Conservation (phyloP, 1,284 basidiomycete species). For the Tausonia pullulans region DNA sequence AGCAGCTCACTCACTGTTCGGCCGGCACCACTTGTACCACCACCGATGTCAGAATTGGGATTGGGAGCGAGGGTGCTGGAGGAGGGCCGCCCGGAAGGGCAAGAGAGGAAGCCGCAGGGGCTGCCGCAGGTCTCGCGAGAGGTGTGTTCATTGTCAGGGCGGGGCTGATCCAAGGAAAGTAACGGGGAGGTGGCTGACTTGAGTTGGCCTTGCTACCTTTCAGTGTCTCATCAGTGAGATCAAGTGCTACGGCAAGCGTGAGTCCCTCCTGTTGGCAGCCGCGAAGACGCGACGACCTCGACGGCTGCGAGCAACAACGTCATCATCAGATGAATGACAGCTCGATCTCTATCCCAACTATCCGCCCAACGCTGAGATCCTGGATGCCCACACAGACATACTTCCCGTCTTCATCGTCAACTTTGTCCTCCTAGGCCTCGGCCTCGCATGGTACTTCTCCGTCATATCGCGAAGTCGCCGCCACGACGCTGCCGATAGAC, state of each 20-base stretch:
- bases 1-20: no score
- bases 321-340: no score
- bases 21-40: no score
- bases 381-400: background rate
- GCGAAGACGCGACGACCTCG: no score
- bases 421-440: background rate
- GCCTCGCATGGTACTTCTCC: background rate
- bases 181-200: background rate
- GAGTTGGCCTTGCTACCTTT: background rate
- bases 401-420: constrained; percentile 6
- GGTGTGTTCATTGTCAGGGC: background rate
- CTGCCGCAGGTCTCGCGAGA: constrained; percentile 1
- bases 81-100: background rate
- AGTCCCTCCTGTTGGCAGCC: no score
- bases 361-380: no score
- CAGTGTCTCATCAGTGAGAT: constrained; percentile 1
- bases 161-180: background rate
- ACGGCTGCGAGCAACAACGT: no score
- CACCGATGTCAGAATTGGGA: no score
- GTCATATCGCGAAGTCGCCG: background rate
- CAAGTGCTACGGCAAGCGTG: constrained; percentile 1
- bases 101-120: background rate
- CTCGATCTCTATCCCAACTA: no score
- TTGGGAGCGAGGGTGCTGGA: no score
- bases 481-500: no score